Conservation (phyloP, 495 filamentous ascomycete species). For the Hypoxylon fragiforme region DNA sequence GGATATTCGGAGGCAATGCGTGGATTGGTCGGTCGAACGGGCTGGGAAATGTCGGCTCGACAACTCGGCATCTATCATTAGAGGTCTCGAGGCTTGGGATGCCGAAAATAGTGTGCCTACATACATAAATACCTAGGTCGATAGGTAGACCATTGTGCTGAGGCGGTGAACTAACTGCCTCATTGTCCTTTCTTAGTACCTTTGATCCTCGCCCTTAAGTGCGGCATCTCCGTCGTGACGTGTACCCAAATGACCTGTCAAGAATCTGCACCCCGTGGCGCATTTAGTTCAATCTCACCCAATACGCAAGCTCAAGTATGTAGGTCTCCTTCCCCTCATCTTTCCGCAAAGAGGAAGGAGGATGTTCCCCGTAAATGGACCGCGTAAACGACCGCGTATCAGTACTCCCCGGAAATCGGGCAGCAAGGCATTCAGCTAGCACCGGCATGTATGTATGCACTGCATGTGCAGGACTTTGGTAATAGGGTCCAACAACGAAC, state of each 20-base stretch:
- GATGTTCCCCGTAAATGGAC: too few species aligned
- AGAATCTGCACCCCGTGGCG: too few species aligned
- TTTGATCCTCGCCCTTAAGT: too few species aligned
- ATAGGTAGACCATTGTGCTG: too few species aligned
- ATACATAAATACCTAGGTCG: too few species aligned
- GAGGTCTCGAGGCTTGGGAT: neutral
- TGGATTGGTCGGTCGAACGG: neutral
- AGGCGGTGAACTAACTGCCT: too few species aligned
- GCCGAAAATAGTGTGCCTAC: neutral
- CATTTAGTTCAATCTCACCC: too few species aligned
- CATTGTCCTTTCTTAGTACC: too few species aligned
- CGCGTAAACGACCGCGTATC: neutral
- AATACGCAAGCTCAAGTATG: too few species aligned
- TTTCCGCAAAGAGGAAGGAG: neutral
- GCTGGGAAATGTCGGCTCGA: neutral
- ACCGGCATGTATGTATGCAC: neutral
- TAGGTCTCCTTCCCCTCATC: neutral
- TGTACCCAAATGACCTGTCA: too few species aligned
- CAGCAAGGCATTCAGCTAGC: neutral
- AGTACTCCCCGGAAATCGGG: neutral
- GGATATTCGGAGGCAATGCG: neutral
- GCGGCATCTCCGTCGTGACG: too few species aligned
- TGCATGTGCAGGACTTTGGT: conserved; percentile 1
- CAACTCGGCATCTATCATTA: neutral
- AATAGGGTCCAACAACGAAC: neutral